Evolutionary conservation across 176 grass and related monocot species (phyloP).

Genomic region (Eragrostis nindensis): DNA sequence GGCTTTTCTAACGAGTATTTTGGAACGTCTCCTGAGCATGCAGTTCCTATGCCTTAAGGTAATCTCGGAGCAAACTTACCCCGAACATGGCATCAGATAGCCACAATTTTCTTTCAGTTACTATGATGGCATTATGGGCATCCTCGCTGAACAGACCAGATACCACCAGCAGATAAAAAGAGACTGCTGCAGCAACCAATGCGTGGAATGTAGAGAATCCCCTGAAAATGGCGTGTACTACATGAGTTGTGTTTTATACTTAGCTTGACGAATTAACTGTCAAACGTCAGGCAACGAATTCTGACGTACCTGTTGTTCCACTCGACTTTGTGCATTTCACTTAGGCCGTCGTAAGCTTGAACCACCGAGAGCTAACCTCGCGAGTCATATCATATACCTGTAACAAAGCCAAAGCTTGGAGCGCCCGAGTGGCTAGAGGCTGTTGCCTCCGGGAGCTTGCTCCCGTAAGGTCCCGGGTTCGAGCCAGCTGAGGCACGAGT

Average conservation of each 20-base stretch:
- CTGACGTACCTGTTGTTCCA: conserved; percentile 93
- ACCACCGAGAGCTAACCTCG: conserved; percentile 47
- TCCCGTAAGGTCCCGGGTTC: too few relatives aligned
- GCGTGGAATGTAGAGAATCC: conserved; percentile 86
- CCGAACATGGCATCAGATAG: conserved; percentile 72
- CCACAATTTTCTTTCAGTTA: conserved; percentile 63
- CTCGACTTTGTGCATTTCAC: conserved; percentile 54
- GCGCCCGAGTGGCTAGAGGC: too few relatives aligned
- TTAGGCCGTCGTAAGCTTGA: conserved; percentile 66
- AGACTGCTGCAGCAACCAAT: conserved; percentile 56
- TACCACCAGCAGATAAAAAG: conserved; percentile 68
- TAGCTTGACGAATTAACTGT: too few relatives aligned
- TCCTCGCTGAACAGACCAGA: conserved; percentile 67
- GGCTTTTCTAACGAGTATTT: too few relatives aligned
- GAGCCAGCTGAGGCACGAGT: too few relatives aligned
- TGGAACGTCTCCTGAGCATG: background rate
- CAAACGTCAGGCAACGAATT: too few relatives aligned
- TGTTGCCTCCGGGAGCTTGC: too few relatives aligned
- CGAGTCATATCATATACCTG: conserved; percentile 70
- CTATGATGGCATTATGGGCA: conserved; percentile 29
- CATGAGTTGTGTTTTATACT: background rate
- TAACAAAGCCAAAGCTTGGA: background rate
- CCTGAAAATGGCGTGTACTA: conserved; percentile 33
- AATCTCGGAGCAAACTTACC: conserved; percentile 42
- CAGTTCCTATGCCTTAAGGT: background rate